Conservation (phyloP, 1,284 basidiomycete genomes). For the Ustilago crameri region DNA sequence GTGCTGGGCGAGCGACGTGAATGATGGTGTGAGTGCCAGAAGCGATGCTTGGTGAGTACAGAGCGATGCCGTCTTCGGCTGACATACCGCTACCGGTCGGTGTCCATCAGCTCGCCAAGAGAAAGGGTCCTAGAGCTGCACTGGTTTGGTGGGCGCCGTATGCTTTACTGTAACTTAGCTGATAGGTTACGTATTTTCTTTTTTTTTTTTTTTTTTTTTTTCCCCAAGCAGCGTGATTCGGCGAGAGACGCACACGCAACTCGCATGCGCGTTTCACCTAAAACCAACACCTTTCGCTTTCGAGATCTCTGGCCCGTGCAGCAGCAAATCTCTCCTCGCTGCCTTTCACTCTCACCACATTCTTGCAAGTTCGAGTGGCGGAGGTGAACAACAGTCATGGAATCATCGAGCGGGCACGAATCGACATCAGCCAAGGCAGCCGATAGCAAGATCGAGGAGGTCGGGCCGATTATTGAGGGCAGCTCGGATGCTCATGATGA, state of each 20-base stretch:
- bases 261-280: slow-evolving; percentile 8
- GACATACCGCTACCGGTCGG: too few relatives aligned
- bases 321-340: not conserved
- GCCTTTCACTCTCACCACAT: not conserved
- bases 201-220: too few relatives aligned
- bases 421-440: not conserved
- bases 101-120: too few relatives aligned
- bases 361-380: not conserved
- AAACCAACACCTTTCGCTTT: slow-evolving; percentile 21
- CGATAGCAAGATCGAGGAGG: not conserved
- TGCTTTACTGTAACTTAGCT: too few relatives aligned
- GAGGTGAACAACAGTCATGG: slow-evolving; percentile 8
- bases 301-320: not conserved
- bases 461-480: not conserved
- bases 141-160: too few relatives aligned
- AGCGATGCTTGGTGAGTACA: too few relatives aligned
- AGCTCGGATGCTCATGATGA: not conserved
- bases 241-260: slow-evolving; percentile 10
- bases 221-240: too few relatives aligned
- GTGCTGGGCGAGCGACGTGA: too few relatives aligned
- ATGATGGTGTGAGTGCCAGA: too few relatives aligned
- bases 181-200: too few relatives aligned
- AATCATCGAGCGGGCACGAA: slow-evolving; percentile 8
- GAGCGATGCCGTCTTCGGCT: too few relatives aligned
- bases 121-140: too few relatives aligned